Evolutionary conservation across 192 early-diverging fungal genomes (phyloP).

Genomic region (Backusella circina): DNA sequence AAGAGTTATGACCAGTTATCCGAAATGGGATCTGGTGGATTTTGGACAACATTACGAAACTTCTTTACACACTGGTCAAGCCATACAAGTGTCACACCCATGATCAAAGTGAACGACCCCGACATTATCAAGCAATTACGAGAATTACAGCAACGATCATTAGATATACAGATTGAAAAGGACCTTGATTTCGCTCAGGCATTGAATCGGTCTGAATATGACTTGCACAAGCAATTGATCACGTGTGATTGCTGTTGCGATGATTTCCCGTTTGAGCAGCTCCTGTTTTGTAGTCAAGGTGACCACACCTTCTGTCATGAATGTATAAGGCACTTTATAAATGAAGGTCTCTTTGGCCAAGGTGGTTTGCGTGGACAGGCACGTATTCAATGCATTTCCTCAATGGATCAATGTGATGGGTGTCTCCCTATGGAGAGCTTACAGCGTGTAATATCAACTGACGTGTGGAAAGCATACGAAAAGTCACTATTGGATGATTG

Average conservation of each 20-base stretch:
- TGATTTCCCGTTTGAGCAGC: conserved; percentile 42
- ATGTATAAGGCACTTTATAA: conserved; percentile 37
- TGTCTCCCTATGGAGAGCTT: conserved; percentile 18
- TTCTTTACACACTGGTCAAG: conserved; percentile 29
- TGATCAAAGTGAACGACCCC: conserved; percentile 15
- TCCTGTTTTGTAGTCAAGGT: conserved; percentile 38
- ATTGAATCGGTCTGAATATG: conserved; percentile 37
- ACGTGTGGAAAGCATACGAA: conserved; percentile 32
- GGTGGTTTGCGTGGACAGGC: conserved; percentile 28
- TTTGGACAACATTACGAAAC: conserved; percentile 30
- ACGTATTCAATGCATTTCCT: conserved; percentile 29
- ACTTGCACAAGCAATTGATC: conserved; percentile 28
- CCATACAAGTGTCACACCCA: not conserved
- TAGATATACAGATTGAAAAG: conserved; percentile 13
- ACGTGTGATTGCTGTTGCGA: conserved; percentile 44
- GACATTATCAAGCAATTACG: conserved; percentile 1
- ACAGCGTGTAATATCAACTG: conserved; percentile 9
- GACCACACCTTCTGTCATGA: conserved; percentile 39
- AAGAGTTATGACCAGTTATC: conserved; percentile 24
- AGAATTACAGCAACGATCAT: not conserved
- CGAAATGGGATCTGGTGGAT: conserved; percentile 24
- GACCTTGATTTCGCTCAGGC: conserved; percentile 29
- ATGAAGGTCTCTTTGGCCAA: conserved; percentile 44
- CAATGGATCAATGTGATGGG: conserved; percentile 22
- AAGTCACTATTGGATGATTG: conserved; percentile 24